Base-by-base conservation (phyloP, 164 flowering plant genomes). In the Houttuynia cordata region DNA sequence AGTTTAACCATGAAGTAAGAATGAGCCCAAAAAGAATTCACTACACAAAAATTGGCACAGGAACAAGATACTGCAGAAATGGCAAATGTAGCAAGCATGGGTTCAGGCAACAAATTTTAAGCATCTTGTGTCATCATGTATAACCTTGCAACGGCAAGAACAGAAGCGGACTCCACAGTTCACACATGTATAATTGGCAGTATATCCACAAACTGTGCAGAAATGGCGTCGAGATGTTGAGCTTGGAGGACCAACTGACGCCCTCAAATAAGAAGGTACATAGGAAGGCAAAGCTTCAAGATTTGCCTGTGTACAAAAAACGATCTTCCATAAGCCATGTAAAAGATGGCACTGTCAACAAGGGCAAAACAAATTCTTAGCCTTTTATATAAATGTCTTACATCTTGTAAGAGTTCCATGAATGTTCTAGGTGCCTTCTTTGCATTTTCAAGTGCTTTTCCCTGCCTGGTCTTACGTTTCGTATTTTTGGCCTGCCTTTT, bases 111-210 rank as follows among this genome's bases (percentile, higher is more conserved):
- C 96, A 76, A 88, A 91, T 64, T 88, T 91, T 60, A 76, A 67
- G 69, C 96, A 91, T 15, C 95, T 87, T 51, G 98, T 91, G 67
- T 88, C 97, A 58, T 83, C 83, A 73, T 91, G 98, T 45, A 91
- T 83, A 64, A 74, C 83, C 74, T 79, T 90, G 77, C 96, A 88
- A 24, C 80, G 76, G 17, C 60, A 53, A 9, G 87, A 82, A 63
- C 97, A 91, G 65, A 88, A 91, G 20, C 88, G 87, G 71, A 81
- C 67, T 40, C 96, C 98, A 73, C 96, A 91, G 42, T 79, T 82
- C 12, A 83, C 80, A 68, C 98, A 88, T 1, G 94, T 81, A 68
- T 88, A 88, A 59, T 66, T 76, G n/a, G 85, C 81, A 57, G 81
- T 57, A 62, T 77, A 88, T 45, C 98, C 94, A 63, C 91, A 89